phyloP scores from a whole-genome alignment of 192 early-diverging fungal genomes.

The Backusella liffmaniae region DNA sequence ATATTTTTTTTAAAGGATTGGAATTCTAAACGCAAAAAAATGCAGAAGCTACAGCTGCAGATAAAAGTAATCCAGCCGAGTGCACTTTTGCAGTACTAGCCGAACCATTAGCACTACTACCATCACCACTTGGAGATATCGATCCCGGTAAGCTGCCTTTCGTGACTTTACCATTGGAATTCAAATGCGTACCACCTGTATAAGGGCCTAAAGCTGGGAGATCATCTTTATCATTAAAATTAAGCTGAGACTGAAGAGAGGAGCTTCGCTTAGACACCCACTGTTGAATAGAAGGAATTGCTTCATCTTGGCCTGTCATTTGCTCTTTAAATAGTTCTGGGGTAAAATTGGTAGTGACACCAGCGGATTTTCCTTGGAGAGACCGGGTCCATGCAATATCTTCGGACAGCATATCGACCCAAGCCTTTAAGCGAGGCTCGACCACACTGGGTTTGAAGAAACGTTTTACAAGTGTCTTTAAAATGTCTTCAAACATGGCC shows the following conservation, averaged over 20 bases:
- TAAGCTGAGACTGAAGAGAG: conserved; percentile 20
- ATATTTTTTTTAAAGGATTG: not conserved
- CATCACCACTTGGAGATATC: not conserved
- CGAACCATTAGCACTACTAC: not conserved
- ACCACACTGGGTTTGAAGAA: conserved; percentile 44
- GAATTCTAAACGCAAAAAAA: conserved; percentile 1
- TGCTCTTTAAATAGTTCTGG: conserved; percentile 6
- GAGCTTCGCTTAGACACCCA: conserved; percentile 23
- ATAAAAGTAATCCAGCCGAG: not conserved
- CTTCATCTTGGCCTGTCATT: conserved; percentile 10
- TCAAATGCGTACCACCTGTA: conserved; percentile 15
- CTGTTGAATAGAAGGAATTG: not conserved
- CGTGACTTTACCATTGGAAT: conserved; percentile 17
- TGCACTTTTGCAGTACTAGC: not conserved
- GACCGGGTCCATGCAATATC: conserved; percentile 44
- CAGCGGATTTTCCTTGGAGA: conserved; percentile 22
- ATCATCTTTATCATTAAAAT: conserved; percentile 33
- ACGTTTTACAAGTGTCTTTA: conserved; percentile 40
- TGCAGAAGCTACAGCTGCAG: not conserved
- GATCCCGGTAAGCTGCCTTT: not conserved
- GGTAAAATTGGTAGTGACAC: conserved; percentile 17
- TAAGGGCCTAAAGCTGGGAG: conserved; percentile 30
- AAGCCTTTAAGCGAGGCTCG: conserved; percentile 32
- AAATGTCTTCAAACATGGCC: conserved; percentile 34
- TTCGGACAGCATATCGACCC: conserved; percentile 38